Base-by-base conservation (phyloP, 2,329 filamentous ascomycete species). In the Aspergillus fumigatiaffinis region DNA sequence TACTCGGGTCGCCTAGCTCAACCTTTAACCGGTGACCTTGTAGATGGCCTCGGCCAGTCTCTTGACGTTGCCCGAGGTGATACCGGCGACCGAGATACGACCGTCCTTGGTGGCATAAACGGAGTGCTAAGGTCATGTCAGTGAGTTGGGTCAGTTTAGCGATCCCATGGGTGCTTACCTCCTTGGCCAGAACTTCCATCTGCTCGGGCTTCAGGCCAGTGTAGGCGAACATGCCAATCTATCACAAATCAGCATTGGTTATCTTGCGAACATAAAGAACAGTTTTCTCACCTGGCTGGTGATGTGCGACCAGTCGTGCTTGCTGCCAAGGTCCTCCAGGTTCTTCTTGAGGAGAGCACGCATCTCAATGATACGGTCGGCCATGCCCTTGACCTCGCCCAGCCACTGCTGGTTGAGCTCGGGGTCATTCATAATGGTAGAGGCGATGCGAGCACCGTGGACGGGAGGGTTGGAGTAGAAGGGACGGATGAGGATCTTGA, bases 181-280 rank as follows among this genome's bases (percentile, higher is more conserved):
- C 91, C 82, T 95, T 92, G 66, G 92, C 91, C 61, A 99, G 83
- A 70, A 81, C 81, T 55, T 93, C 89, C 91, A 97, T 97, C 81
- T 97, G 90, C 79, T 93, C 88, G 55, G 92, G 81, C 68, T 83
- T 93, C 70, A 99, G 82, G 61, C 94, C 94, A 53, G 94, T 99
- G 84, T 96, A 99, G 68, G 94, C 93, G 73, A 99, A 99, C 94
- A 99, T 99, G 80, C 94, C 94, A 71, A 99, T 99, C 85, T 85
- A 61, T 8, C 58, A 42, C 7, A 8, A 44, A 50, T 32, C 29
- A 51, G 59, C 29, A 47, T 55, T 46, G 53, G 52, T 35, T 25
- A 17, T 12, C 44, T 14, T 8, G 8, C 9, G 9, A 25, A 50
- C 9, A 32, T 8, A 26, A 9, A 29, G 5, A 9, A 23, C 10